Percentiles rank a stretch among this genome's conserved stretches.
phyloP scores from a whole-genome alignment of 1,284 basidiomycete species.

The Malassezia vespertilionis region DNA sequence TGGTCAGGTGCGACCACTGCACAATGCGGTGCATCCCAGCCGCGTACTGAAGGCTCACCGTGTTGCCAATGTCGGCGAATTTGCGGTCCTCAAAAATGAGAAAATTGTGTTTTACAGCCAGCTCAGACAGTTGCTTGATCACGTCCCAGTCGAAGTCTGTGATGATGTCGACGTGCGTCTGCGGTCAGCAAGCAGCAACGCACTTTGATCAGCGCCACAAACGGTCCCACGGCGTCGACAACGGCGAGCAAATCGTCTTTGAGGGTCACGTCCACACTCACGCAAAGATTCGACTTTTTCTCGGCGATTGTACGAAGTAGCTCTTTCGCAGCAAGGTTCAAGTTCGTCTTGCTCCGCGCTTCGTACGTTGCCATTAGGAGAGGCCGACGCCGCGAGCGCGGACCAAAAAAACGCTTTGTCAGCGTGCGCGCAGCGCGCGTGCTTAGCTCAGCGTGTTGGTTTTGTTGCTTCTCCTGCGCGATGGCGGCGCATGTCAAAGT shows the following conservation, averaged over 20 bases:
- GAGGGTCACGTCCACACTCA: slow-evolving; percentile 86
- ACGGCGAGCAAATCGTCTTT: slow-evolving; percentile 71
- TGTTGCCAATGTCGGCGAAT: slow-evolving; percentile 99
- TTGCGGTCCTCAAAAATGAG: slow-evolving; percentile 97
- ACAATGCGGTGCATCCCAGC: slow-evolving; percentile 87
- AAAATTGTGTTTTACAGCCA: slow-evolving; percentile 78
- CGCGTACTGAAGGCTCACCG: slow-evolving; percentile 86
- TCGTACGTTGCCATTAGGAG: slow-evolving; percentile 33
- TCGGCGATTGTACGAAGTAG: slow-evolving; percentile 72
- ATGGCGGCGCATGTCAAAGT: slow-evolving; percentile 18
- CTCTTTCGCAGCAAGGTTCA: slow-evolving; percentile 33
- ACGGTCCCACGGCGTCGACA: slow-evolving; percentile 74
- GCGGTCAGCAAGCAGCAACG: not conserved
- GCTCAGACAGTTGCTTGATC: slow-evolving; percentile 59
- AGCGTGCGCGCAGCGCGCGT: too few relatives aligned
- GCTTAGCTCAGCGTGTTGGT: too few relatives aligned
- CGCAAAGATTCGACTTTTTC: slow-evolving; percentile 83
- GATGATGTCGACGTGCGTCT: slow-evolving; percentile 96
- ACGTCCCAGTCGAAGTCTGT: slow-evolving; percentile 75
- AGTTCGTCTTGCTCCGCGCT: slow-evolving; percentile 23
- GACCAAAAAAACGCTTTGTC: slow-evolving; percentile 1
- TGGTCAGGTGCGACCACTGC: slow-evolving; percentile 92
- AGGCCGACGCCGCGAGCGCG: slow-evolving; percentile 6
- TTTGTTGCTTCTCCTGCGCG: not conserved
- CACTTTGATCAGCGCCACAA: slow-evolving; percentile 80